Conservation (phyloP, 2,329 filamentous ascomycete species). For the Penicillium polonicum region DNA sequence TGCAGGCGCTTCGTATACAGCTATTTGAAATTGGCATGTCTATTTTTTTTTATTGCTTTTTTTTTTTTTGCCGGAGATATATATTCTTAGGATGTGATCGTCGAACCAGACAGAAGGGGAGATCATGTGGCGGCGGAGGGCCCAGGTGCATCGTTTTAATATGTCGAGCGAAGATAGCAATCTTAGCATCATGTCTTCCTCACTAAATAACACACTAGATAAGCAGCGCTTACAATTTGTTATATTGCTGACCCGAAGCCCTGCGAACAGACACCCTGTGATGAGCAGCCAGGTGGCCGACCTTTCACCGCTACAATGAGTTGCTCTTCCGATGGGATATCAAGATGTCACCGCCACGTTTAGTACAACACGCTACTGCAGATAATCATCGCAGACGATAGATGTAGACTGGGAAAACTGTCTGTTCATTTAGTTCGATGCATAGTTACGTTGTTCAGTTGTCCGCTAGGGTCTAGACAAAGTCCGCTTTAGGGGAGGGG, state of each 20-base stretch:
- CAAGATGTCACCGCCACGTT: conserved; percentile 28
- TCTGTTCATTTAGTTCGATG: background rate
- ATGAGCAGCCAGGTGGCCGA: conserved; percentile 9
- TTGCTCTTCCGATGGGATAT: conserved; percentile 7
- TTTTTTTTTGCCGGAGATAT: background rate
- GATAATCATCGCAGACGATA: conserved; percentile 10
- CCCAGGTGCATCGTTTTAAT: background rate
- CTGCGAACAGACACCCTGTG: background rate
- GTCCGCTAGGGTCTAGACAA: conserved; percentile 1
- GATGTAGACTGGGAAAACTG: background rate
- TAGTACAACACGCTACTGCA: conserved; percentile 24
- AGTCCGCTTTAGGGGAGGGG: background rate
- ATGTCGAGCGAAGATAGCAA: background rate
- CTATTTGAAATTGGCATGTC: background rate
- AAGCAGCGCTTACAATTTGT: background rate
- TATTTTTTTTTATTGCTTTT: background rate
- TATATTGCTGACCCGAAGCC: background rate
- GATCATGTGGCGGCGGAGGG: background rate
- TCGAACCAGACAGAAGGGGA: conserved; percentile 6
- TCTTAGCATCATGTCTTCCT: background rate
- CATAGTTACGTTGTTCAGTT: background rate
- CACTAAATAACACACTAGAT: background rate
- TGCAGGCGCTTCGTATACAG: background rate
- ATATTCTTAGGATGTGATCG: conserved; percentile 3
- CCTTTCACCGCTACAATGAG: conserved; percentile 26